Evolutionary conservation across 257 asterid genomes (phyloP).

Genomic region (Ehretia macrophylla): DNA sequence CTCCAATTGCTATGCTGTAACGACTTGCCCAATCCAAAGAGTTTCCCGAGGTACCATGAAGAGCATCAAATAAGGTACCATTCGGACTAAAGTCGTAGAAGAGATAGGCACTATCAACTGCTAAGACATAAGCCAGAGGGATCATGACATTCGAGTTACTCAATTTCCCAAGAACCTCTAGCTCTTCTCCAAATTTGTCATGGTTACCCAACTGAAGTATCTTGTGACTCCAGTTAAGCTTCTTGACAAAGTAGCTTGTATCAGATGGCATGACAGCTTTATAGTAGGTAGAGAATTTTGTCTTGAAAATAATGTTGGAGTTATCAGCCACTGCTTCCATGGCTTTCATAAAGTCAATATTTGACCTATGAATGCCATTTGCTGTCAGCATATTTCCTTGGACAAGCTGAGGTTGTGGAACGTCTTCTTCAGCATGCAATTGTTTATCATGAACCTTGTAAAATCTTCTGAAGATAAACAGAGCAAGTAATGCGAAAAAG

Average conservation of each 20-base stretch:
- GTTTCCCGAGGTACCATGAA: constrained; percentile 38
- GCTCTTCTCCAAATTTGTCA: constrained; percentile 64
- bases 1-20: constrained; percentile 75
- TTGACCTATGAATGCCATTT: constrained; percentile 64
- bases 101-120: constrained; percentile 60
- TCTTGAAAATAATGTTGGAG: constrained; percentile 42
- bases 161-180: constrained; percentile 61
- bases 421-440: constrained; percentile 29
- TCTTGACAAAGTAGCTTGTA: constrained; percentile 62
- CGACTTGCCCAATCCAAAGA: constrained; percentile 71
- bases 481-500: constrained; percentile 30
- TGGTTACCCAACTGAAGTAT: constrained; percentile 65
- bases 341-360: constrained; percentile 58
- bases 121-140: constrained; percentile 76
- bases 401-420: constrained; percentile 41
- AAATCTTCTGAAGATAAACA: constrained; percentile 45
- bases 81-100: constrained; percentile 55
- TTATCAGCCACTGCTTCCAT: constrained; percentile 50
- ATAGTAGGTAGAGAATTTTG: constrained; percentile 81
- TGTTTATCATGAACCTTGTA: constrained; percentile 45
- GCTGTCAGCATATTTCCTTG: constrained; percentile 53
- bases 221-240: constrained; percentile 79
- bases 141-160: constrained; percentile 72
- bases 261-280: constrained; percentile 77
- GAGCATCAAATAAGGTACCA: constrained; percentile 59